Conservation (phyloP, 208 protist genomes). For the Kentomonas sorsogonicus region DNA sequence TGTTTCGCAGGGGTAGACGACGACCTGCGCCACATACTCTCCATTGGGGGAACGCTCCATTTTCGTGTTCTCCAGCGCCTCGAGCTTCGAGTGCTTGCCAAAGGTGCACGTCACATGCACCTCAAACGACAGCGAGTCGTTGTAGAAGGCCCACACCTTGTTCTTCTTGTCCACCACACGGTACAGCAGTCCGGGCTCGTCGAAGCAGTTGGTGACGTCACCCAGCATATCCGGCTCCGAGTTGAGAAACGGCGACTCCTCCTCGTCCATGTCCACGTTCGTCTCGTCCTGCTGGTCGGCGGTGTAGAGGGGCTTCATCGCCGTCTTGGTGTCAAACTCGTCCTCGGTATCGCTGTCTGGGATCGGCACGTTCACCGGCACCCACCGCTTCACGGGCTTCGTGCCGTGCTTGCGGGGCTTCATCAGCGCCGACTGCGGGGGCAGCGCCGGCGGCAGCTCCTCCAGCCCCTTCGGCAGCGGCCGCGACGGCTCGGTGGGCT, state of each 20-base stretch:
- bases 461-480: conserved; percentile 17
- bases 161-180: conserved; percentile 66
- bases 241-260: conserved; percentile 41
- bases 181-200: conserved; percentile 77
- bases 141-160: conserved; percentile 86
- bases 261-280: conserved; percentile 2
- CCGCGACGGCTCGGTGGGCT: conserved; percentile 4
- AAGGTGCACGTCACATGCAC: conserved; percentile 69
- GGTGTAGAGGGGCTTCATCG: conserved; percentile 42
- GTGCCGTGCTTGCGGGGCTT: conserved; percentile 43
- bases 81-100: conserved; percentile 72
- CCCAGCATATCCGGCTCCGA: conserved; percentile 62
- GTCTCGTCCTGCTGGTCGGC: conserved; percentile 3
- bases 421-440: conserved; percentile 20
- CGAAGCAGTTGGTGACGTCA: conserved; percentile 75
- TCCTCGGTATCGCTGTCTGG: conserved; percentile 58
- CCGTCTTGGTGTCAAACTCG: conserved; percentile 68
- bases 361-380: conserved; percentile 29
- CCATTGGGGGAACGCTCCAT: conserved; percentile 33
- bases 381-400: conserved; percentile 34
- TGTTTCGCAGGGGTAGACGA: conserved; percentile 74
- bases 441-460: conserved; percentile 16
- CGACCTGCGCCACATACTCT: conserved; percentile 48
- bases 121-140: conserved; percentile 74
- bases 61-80: conserved; percentile 59